phyloP scores from a whole-genome alignment of 129 eudicot species.

The Helianthus annuus region DNA sequence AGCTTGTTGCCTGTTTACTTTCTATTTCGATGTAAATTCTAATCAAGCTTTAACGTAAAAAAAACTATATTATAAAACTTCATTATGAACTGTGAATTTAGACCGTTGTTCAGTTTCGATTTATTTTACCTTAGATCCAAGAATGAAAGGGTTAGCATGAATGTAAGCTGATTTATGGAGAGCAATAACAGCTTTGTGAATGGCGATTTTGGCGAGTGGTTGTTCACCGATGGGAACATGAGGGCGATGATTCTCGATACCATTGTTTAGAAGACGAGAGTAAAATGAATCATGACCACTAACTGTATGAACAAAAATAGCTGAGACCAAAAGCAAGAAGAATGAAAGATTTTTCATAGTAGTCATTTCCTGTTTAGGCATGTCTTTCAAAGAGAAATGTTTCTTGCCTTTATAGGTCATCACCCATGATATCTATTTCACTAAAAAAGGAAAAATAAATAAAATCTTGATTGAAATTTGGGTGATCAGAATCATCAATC shows the following conservation, averaged over 20 bases:
- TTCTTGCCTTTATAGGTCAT: background rate
- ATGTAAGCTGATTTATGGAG: constrained; percentile 40
- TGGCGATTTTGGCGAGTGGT: constrained; percentile 46
- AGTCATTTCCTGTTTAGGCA: background rate
- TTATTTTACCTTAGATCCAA: constrained; percentile 34
- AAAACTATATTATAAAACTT: no score
- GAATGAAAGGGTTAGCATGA: constrained; percentile 29
- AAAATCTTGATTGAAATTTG: no score
- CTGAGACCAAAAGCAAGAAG: constrained; percentile 9
- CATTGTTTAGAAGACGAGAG: constrained; percentile 23
- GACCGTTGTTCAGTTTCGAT: no score
- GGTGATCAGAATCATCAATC: no score
- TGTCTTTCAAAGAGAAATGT: background rate
- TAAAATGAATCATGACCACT: constrained; percentile 15
- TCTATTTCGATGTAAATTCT: no score
- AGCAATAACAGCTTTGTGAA: constrained; percentile 38
- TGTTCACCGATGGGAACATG: constrained; percentile 33
- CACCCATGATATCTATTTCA: background rate
- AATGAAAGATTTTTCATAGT: background rate
- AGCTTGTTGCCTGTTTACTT: no score
- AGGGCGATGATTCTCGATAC: constrained; percentile 11
- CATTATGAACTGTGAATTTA: no score
- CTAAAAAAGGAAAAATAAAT: no score
- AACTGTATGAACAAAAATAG: constrained; percentile 4
- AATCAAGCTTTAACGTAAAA: no score